Base-by-base conservation (phyloP, 306 rosid genomes). In the Acacia confusa region DNA sequence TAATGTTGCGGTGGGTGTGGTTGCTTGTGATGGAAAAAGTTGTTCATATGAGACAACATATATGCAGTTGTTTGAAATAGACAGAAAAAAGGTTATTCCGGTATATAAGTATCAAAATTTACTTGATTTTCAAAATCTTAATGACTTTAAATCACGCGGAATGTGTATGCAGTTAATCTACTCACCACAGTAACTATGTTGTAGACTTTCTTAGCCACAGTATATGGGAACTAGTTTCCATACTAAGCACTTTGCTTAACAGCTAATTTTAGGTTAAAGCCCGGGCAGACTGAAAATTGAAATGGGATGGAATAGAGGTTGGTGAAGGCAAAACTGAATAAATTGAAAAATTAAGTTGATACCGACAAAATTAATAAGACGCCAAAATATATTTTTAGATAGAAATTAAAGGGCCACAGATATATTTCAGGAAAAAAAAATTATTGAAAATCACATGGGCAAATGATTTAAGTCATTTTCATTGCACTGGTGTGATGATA, bases 51-150 rank as follows among this genome's bases (percentile, higher is more conserved):
- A 78, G 68, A 81, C 81, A 74, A 74, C 78, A 84, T 85, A 80
- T 53, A 82, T 83, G 78, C 70, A 79, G 85, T 81, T 78, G 81
- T 74, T 87, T 75, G 84, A 82, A 74, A 82, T 77, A 43, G 83
- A 79, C 76, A 52, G 12, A 71, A 81, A 53, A 81, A 83, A 81
- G 84, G 84, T 67, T 75, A 75, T 30, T 75, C 74, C 78, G 27
- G 75, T 68, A 19, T 6, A n/a, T n/a, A n/a, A n/a, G 86, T 70
- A 83, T 80, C 82, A 9, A 63, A 85, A 77, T 52, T 57, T 78
- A 83, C 63, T 78, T 32, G 28, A 50, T 80, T 66, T 32, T 84
- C 75, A 58, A 77, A 65, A 71, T 52, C 77, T 79, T 15, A 15
- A 50, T 60, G 67, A 72, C 36, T 76, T 75, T 44, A 52, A 79